Evolutionary conservation across 106 monocot genomes (phyloP).

Genomic region (Gastrodia elata): DNA sequence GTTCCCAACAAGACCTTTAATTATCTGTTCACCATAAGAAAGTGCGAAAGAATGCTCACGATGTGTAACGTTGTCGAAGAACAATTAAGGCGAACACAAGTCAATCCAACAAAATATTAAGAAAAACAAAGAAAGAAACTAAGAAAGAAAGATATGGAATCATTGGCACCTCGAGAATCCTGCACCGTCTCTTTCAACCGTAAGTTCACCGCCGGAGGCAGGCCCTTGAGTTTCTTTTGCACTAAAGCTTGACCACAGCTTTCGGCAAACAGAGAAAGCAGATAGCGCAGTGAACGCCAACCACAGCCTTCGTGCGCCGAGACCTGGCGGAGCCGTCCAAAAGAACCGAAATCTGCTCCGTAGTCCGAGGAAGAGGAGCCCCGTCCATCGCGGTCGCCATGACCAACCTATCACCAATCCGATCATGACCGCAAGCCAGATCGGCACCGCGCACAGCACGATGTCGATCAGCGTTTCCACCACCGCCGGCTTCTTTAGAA

Average conservation of each 20-base stretch:
- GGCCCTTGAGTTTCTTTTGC: slow-evolving; percentile 24
- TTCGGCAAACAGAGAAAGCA: slow-evolving; percentile 67
- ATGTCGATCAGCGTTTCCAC: slow-evolving; percentile 70
- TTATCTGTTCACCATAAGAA: neutral
- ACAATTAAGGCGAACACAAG: neutral
- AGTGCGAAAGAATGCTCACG: neutral
- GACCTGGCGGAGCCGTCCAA: slow-evolving; percentile 63
- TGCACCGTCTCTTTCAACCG: neutral
- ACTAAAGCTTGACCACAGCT: slow-evolving; percentile 51
- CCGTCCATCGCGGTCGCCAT: slow-evolving; percentile 94
- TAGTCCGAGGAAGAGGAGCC: slow-evolving; percentile 76
- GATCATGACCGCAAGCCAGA: slow-evolving; percentile 97
- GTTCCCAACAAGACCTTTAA: neutral
- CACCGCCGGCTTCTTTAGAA: slow-evolving; percentile 65
- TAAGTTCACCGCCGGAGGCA: neutral
- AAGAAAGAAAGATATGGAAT: neutral
- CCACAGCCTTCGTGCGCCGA: slow-evolving; percentile 85
- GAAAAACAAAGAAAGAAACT: neutral
- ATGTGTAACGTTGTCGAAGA: neutral
- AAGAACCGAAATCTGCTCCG: slow-evolving; percentile 48
- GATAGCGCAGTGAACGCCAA: slow-evolving; percentile 90
- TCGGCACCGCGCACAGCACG: slow-evolving; percentile 78
- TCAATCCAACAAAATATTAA: neutral
- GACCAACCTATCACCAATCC: slow-evolving; percentile 94
- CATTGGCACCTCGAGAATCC: slow-evolving; percentile 6